Base-by-base conservation (phyloP, 306 rosid species). In the Pyrus pyrifolia region DNA sequence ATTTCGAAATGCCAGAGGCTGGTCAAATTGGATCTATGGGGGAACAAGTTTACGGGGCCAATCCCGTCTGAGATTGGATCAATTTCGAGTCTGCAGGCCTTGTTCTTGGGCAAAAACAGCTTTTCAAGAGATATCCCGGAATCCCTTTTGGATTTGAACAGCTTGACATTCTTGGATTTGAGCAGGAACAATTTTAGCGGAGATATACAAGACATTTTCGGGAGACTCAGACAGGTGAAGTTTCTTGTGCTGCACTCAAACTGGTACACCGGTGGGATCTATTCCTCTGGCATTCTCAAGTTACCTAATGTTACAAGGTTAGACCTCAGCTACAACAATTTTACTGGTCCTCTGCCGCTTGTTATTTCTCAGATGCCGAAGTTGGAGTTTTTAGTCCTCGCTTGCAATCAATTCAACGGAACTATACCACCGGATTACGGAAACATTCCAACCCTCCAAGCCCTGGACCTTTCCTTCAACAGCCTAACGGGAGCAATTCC, bases 391-490 rank as follows among this genome's bases (percentile, higher is more conserved):
- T 79, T 95, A 69, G 81, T 88, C 79, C 86, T 95, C 33, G 91
- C 96, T 63, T 35, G 69, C 75, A 95, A 95, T 88, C 71, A 88
- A n/a, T 95, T 95, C 92, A 82, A 53, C 69, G 97, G 92, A 19
- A 59, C 84, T 49, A 91, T 95, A 70, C 98, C 99, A 27, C 61
- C 78, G 0, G 91, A 87, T 65, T 88, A 59, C 21, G 97, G 97
- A 68, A 87, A 83, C 67, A 78, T 86, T 83, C 18, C 23, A 33
- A 35, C 44, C 17, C 89, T 95, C 19, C 99, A 95, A 81, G 93
- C 96, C 70, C 90, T 92, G 22, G 99, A 95, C 71, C 92, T 95
- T 62, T 83, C 91, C 33, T 89, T 59, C 80, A 95, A 95, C 88
- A 79, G 18, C 38, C 60, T 95, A 80, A 87, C 61, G 29, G 99